Percentiles rank a stretch among this genome's conserved stretches.
phyloP scores from a whole-genome alignment of 352 stramenopile species.

The Hyaloperonospora arabidopsidis region DNA sequence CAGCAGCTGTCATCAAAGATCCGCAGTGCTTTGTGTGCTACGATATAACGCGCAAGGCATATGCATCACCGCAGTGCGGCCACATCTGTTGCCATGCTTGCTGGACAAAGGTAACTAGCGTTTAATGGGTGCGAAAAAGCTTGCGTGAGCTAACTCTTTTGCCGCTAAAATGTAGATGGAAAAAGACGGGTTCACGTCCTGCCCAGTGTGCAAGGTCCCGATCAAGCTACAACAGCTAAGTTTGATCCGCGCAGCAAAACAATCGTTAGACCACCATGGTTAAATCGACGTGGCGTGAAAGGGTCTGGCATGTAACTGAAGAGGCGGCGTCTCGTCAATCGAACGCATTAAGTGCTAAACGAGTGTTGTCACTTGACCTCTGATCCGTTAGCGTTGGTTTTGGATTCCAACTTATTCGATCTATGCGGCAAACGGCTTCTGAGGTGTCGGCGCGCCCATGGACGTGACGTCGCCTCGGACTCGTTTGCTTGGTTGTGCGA shows the following conservation, averaged over 20 bases:
- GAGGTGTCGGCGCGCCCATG: constrained; percentile 7
- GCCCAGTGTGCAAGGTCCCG: constrained; percentile 65
- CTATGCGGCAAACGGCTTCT: constrained; percentile 12
- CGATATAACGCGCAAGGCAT: constrained; percentile 70
- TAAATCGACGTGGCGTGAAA: constrained; percentile 9
- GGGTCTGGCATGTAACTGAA: constrained; percentile 9
- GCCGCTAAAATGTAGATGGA: constrained; percentile 42
- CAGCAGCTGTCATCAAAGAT: constrained; percentile 55
- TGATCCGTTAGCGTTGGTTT: constrained; percentile 26
- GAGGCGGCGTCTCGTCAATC: constrained; percentile 24
- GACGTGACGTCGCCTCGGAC: background rate
- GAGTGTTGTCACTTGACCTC: constrained; percentile 25
- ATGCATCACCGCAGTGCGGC: constrained; percentile 58
- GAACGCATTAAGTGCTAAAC: too few species aligned
- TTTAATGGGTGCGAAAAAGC: constrained; percentile 10
- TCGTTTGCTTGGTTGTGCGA: background rate
- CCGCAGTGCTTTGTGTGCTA: constrained; percentile 83
- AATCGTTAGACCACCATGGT: constrained; percentile 11
- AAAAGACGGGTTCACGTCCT: constrained; percentile 62
- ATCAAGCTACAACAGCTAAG: constrained; percentile 64
- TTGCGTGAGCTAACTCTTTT: constrained; percentile 20
- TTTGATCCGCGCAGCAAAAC: constrained; percentile 61
- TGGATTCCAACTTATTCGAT: constrained; percentile 7
- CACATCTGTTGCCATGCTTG: constrained; percentile 79
- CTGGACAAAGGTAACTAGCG: constrained; percentile 69